Conservation (phyloP, 768 basidiomycete species). For the Hericium coralloides region DNA sequence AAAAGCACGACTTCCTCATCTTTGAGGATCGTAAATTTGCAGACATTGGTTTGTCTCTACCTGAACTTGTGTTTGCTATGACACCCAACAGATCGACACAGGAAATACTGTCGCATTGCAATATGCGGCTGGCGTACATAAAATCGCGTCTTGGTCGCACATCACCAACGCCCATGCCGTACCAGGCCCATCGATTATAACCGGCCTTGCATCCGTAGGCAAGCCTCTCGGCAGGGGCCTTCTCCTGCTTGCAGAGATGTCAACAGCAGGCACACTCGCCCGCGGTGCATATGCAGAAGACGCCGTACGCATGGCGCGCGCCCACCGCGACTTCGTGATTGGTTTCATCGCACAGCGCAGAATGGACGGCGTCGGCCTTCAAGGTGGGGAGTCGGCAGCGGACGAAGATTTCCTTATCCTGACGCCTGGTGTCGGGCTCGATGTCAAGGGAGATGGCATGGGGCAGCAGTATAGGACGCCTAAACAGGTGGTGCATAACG, state of each 20-base stretch:
- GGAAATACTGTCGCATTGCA: slow-evolving; percentile 96
- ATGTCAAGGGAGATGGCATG: slow-evolving; percentile 39
- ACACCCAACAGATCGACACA: slow-evolving; percentile 22
- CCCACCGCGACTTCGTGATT: slow-evolving; percentile 79
- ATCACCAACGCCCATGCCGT: slow-evolving; percentile 96
- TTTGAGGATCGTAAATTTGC: slow-evolving; percentile 99
- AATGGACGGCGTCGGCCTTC: slow-evolving; percentile 57
- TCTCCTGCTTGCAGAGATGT: slow-evolving; percentile 94
- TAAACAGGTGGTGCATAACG: slow-evolving; percentile 65
- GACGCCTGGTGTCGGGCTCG: slow-evolving; percentile 89
- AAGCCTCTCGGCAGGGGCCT: slow-evolving; percentile 78
- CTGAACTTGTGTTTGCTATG: not conserved
- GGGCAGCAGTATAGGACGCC: slow-evolving; percentile 81
- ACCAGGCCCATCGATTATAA: slow-evolving; percentile 90
- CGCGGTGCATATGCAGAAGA: slow-evolving; percentile 75
- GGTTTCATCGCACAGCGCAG: slow-evolving; percentile 91
- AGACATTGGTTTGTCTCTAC: slow-evolving; percentile 67
- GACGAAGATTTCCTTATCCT: slow-evolving; percentile 80
- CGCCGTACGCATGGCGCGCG: slow-evolving; percentile 82
- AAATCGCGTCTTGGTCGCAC: slow-evolving; percentile 92
- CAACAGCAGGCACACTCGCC: slow-evolving; percentile 79
- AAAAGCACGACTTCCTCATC: slow-evolving; percentile 86
- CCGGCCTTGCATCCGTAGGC: slow-evolving; percentile 85
- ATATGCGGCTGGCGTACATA: slow-evolving; percentile 88
- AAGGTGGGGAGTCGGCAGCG: slow-evolving; percentile 13